Conservation (phyloP, 129 eudicot species). For the Apium graveolens region DNA sequence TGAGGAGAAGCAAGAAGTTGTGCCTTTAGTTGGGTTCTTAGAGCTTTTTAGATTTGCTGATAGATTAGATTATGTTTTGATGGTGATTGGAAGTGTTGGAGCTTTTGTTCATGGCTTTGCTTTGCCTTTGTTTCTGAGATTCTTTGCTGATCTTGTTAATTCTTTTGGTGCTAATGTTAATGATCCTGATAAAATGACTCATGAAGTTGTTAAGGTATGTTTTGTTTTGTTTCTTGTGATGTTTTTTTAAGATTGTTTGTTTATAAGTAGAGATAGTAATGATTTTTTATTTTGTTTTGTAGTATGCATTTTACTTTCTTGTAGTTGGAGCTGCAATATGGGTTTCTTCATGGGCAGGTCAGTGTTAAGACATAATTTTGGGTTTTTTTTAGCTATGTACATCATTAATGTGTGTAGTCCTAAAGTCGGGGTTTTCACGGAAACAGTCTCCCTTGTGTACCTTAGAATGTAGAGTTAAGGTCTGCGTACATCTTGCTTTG, state of each 20-base stretch:
- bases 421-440: background rate
- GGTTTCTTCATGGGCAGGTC: conserved; percentile 99
- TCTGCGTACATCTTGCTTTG: background rate
- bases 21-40: conserved; percentile 39
- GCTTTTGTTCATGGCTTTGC: conserved; percentile 98
- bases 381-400: background rate
- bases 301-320: conserved; percentile 98
- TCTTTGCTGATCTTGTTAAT: conserved; percentile 85
- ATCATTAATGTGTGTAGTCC: background rate
- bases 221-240: background rate
- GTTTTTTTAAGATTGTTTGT: background rate
- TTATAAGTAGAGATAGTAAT: background rate
- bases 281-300: conserved; percentile 25
- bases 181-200: conserved; percentile 83
- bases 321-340: conserved; percentile 98
- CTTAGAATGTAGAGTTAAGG: background rate
- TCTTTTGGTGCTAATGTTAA: conserved; percentile 84
- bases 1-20: conserved; percentile 24
- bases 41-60: conserved; percentile 94
- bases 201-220: conserved; percentile 76
- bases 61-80: conserved; percentile 66
- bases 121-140: conserved; percentile 72
- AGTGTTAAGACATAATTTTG: background rate
- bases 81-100: conserved; percentile 83
- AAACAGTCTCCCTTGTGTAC: background rate